Evolutionary conservation across 768 basidiomycete genomes (phyloP), one percentile per base, ranked within the genome.

Genomic region (Crucibulum laeve): DNA sequence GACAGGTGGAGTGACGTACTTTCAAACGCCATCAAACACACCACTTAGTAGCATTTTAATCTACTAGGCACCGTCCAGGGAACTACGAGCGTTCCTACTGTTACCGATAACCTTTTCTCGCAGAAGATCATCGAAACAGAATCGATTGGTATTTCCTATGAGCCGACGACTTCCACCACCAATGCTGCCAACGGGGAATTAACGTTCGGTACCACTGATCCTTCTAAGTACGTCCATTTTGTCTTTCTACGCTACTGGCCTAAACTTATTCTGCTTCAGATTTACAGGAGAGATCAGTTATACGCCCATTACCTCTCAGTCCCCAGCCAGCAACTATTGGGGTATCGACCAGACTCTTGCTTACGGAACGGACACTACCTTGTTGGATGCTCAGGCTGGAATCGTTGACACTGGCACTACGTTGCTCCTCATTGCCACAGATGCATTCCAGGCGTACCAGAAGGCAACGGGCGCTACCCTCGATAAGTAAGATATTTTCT

Each of bases 361-460:
- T 3, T 76, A 74, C 44, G 74, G 74, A 15, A 38, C 47, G 2
- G 32, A 47, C 14, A 58, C 58, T 2, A 53, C 60, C 2, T 63
- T 76, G 33, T 55, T 76, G 46, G 18, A 53, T 3, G 40, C 39
- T 30, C 65, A 68, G 10, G 64, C 71, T 36, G 76, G 76, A 43
- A 74, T 78, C 43, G 72, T 77, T 21, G 75, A 76, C 51, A 77
- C 75, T 13, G 73, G 66, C 33, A 77, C 79, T 24, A 77, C 80
- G 14, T 61, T 80, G 26, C 53, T 80, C 3, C 63, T 81, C 40
- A 56, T 82, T 43, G 78, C 80, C 8, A 76, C 76, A 1, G 78
- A 80, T 46, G 77, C 77, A 4, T 83, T 80, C 67, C 55, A 73
- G 38, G 62, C 61, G 8, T 85, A 83, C 54, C 67, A 77, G 57